Evolutionary conservation across 495 filamentous ascomycete genomes (phyloP), one percentile per base, ranked within the genome.

Genomic region (Tuber umbilicatum): DNA sequence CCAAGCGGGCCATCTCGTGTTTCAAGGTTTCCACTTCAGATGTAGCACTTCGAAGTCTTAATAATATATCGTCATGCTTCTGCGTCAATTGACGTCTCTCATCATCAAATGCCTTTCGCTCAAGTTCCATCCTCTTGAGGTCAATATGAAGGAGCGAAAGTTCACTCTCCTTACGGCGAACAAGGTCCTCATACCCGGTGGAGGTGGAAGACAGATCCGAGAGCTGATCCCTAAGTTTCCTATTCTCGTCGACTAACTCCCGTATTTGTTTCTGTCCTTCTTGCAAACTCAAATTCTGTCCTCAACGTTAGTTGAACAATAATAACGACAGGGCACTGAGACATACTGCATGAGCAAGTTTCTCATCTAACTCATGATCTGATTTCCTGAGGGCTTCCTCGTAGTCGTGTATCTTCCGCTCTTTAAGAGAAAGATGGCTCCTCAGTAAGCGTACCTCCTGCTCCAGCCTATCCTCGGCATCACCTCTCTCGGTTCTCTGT

Each of bases 91-190:
- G 85, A 70, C 84, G 86, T 79, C 88, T 93, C 81, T 97, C 92
- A 19, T 91, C 86, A 71, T 97, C 93, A 60, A 94, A 88, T 41
- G 85, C 85, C 68, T 87, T 89, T n/a, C 90, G 90, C 71, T 97
- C 93, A 69, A 90, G 88, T 76, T 94, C 91, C 74, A 89, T 87
- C 74, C 90, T 92, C 82, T 91, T 92, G 47, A 91, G 87, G 81
- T 99, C 95, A 1, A 91, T 89, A 70, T 93, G 91, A 35, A 98
- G 86, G 72, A 98, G 86, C 1, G 91, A 87, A 55, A 98, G 86
- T 80, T 99, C 95, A 83, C 94, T 97, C 80, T 99, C 96, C 82
- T 98, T 98, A 70, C 91, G 90, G 37, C 93, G 86, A 27, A 99
- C 90, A 71, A 97, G 88, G 80, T 97, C 95, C 82, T 98, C 95